phyloP scores from a whole-genome alignment of 768 basidiomycete genomes.

The Agaricus blazei region DNA sequence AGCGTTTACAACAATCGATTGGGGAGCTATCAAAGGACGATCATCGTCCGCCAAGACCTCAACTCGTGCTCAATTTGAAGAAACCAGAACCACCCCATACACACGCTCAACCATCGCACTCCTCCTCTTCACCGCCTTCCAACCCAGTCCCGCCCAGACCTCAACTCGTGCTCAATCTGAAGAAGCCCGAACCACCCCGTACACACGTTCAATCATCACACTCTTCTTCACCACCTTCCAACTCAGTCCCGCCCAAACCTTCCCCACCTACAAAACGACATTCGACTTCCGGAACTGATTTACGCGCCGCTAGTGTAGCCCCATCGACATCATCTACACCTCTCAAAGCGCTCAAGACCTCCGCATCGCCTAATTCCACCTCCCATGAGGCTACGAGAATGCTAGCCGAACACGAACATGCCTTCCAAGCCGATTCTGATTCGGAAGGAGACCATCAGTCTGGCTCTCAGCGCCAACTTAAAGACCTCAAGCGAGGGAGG shows the following conservation, averaged over 20 bases:
- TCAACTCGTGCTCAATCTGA: neutral
- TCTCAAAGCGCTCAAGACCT: neutral
- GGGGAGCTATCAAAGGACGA: slow-evolving; percentile 1
- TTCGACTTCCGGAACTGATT: neutral
- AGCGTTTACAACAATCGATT: neutral
- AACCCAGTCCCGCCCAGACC: neutral
- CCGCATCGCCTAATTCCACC: neutral
- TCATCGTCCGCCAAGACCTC: neutral
- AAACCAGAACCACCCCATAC: neutral
- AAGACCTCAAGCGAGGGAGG: neutral
- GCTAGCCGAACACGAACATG: neutral
- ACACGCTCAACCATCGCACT: neutral
- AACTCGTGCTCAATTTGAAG: neutral
- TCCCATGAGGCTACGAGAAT: neutral
- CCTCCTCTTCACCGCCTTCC: neutral
- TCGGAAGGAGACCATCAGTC: neutral
- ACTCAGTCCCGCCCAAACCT: neutral
- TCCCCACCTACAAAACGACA: neutral
- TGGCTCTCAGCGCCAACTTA: neutral
- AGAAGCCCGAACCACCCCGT: neutral
- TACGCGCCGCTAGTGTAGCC: neutral
- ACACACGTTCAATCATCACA: neutral
- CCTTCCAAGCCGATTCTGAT: slow-evolving; percentile 4
- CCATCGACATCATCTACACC: neutral
- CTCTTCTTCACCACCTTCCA: neutral